Evolutionary conservation across 202 grass and related monocot genomes (phyloP).

Genomic region (Musa balbisiana): DNA sequence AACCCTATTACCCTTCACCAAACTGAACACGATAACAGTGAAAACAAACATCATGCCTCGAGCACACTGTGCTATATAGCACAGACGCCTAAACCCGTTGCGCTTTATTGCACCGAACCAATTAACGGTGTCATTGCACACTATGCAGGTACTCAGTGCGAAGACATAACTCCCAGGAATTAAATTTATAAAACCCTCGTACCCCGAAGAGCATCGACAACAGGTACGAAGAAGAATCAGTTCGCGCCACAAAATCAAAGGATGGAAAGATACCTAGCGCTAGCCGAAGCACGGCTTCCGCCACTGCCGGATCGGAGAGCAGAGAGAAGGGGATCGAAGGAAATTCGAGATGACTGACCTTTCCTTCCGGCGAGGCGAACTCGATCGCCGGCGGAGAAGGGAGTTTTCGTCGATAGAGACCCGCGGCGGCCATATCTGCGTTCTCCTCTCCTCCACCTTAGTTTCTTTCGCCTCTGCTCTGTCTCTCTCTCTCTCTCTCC

Average conservation of each 20-base stretch:
- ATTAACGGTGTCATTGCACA: not conserved
- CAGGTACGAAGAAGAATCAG: not conserved
- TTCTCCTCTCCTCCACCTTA: too few relatives aligned
- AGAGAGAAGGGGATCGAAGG: not conserved
- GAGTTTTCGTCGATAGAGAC: too few relatives aligned
- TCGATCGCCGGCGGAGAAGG: too few relatives aligned
- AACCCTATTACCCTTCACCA: too few relatives aligned
- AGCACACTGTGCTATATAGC: not conserved
- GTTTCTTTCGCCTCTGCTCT: too few relatives aligned
- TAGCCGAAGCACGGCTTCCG: not conserved
- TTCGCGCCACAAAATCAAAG: not conserved
- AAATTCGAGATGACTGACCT: not conserved
- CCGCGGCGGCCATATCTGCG: too few relatives aligned
- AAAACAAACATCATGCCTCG: not conserved
- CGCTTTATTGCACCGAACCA: not conserved
- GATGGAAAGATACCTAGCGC: not conserved
- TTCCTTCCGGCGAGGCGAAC: slow-evolving; percentile 42
- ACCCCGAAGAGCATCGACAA: not conserved
- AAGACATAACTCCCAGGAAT: not conserved
- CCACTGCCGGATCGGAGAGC: not conserved
- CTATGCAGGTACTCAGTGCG: too few relatives aligned
- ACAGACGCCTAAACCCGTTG: not conserved
- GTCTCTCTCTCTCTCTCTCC: too few relatives aligned
- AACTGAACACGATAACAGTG: too few relatives aligned
- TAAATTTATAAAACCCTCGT: not conserved